These are phyloP conservation scores for Leersia perrieri DNA, from an alignment of 176 grass and related monocot species.

Conservation along the genomic window DNA sequence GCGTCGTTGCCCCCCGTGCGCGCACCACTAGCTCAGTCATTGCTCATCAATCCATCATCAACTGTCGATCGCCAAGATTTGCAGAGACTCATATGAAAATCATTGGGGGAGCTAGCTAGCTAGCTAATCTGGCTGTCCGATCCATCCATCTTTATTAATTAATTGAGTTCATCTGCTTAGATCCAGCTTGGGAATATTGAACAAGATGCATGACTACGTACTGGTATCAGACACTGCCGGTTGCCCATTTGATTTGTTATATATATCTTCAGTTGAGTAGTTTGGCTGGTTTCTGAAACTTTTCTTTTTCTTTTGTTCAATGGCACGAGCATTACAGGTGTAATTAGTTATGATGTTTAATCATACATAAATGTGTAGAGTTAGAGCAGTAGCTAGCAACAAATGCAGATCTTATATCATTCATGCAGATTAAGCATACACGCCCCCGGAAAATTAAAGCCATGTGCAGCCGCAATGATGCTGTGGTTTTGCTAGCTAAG, in stretches of 20 bases:
- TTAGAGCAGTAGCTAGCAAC: no score
- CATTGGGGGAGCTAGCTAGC: neutral
- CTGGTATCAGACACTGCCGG: neutral
- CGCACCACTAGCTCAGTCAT: no score
- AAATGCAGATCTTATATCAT: neutral
- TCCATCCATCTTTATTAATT: neutral
- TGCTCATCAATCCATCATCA: no score
- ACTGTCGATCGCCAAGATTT: no score
- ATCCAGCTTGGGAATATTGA: neutral
- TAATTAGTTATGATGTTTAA: neutral
- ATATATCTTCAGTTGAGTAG: neutral
- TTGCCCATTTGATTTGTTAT: neutral
- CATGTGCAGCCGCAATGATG: conserved; percentile 43
- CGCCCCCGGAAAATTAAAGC: neutral
- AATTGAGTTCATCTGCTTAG: neutral
- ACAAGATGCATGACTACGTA: no score
- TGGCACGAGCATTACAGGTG: neutral
- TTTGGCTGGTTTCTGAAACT: neutral
- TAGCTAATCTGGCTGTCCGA: neutral
- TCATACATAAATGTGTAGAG: neutral
- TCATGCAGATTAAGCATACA: neutral
- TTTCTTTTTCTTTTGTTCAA: neutral
- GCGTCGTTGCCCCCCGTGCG: no score
- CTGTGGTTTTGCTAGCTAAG: conserved; percentile 23
- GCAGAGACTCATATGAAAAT: neutral